Percentiles rank a stretch among this genome's conserved stretches.
Evolutionary conservation across 176 grass and related monocot species (phyloP).

Genomic region (barley (Hordeum vulgare)): DNA sequence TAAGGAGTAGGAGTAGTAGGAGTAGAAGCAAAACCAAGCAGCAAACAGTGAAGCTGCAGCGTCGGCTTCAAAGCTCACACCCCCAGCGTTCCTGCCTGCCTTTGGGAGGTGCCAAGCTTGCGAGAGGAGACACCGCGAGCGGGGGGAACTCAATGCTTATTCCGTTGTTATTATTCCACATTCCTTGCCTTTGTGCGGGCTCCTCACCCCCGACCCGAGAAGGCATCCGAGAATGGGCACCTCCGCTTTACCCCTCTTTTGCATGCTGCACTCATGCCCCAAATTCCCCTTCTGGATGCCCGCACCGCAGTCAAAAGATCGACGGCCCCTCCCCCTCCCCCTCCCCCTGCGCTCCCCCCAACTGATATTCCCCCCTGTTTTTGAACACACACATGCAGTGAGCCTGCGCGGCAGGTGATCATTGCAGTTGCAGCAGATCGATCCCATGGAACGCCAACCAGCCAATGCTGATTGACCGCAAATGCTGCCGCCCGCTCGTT

Average conservation of each 20-base stretch:
- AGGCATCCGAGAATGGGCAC: slow-evolving; percentile 59
- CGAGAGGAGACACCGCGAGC: slow-evolving; percentile 63
- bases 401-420: background rate
- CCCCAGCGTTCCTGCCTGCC: slow-evolving; percentile 23
- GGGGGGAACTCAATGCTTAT: slow-evolving; percentile 80
- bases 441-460: slow-evolving; percentile 7
- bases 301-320: slow-evolving; percentile 64
- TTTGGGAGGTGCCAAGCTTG: slow-evolving; percentile 86
- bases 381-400: background rate
- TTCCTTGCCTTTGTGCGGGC: slow-evolving; percentile 61
- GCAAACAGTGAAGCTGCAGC: slow-evolving; percentile 21
- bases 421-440: background rate
- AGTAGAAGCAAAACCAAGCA: background rate
- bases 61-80: slow-evolving; percentile 24
- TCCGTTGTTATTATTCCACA: slow-evolving; percentile 41
- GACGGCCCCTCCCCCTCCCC: slow-evolving; percentile 14
- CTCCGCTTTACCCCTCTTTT: slow-evolving; percentile 41
- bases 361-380: slow-evolving; percentile 5
- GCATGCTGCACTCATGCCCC: slow-evolving; percentile 30
- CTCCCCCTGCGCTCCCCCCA: background rate
- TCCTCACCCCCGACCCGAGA: slow-evolving; percentile 44
- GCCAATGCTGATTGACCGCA: slow-evolving; percentile 2
- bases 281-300: slow-evolving; percentile 77
- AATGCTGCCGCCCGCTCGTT: slow-evolving; percentile 20
- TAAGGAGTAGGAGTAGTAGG: too few species aligned